A percentile compares a stretch with the other conserved stretches of the same genome.
Evolutionary conservation across 371 early-diverging fungal species (phyloP).

Genomic region (Thermomucor indicae-seudaticae): DNA sequence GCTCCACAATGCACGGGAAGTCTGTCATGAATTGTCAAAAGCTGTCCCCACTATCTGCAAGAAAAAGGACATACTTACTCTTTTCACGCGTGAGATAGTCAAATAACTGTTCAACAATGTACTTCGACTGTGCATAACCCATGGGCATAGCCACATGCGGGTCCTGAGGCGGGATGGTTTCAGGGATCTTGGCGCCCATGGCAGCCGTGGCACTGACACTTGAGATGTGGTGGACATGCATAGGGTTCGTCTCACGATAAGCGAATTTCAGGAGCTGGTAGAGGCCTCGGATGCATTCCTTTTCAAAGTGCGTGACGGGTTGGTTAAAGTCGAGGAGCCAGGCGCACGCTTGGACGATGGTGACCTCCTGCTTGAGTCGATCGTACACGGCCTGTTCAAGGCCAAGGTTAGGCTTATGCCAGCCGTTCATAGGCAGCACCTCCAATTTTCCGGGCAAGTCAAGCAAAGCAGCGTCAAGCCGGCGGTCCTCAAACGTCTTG

Average conservation of each 20-base stretch:
- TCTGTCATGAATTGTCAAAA: background rate
- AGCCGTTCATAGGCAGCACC: conserved; percentile 5
- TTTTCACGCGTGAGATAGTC: conserved; percentile 24
- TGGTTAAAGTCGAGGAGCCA: conserved; percentile 33
- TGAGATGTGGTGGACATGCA: conserved; percentile 33
- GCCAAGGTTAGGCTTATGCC: conserved; percentile 20
- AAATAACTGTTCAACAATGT: conserved; percentile 30
- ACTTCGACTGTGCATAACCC: conserved; percentile 44
- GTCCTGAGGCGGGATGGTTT: conserved; percentile 22
- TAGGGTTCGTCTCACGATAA: conserved; percentile 21
- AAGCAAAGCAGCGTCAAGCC: conserved; percentile 9
- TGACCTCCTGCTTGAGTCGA: conserved; percentile 19
- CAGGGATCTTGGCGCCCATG: conserved; percentile 11
- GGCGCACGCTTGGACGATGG: conserved; percentile 30
- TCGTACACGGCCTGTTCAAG: conserved; percentile 18
- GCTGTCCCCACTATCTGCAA: background rate
- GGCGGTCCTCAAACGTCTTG: conserved; percentile 19
- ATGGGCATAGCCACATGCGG: conserved; percentile 29
- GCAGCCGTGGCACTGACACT: conserved; percentile 24
- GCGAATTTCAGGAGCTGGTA: conserved; percentile 36
- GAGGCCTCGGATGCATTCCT: conserved; percentile 25
- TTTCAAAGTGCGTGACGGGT: conserved; percentile 26
- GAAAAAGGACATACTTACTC: conserved; percentile 2
- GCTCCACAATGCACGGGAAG: conserved; percentile 29
- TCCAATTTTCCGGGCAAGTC: background rate